Conservation (phyloP, 192 early-diverging fungal genomes). For the Rhizophagus clarus region DNA sequence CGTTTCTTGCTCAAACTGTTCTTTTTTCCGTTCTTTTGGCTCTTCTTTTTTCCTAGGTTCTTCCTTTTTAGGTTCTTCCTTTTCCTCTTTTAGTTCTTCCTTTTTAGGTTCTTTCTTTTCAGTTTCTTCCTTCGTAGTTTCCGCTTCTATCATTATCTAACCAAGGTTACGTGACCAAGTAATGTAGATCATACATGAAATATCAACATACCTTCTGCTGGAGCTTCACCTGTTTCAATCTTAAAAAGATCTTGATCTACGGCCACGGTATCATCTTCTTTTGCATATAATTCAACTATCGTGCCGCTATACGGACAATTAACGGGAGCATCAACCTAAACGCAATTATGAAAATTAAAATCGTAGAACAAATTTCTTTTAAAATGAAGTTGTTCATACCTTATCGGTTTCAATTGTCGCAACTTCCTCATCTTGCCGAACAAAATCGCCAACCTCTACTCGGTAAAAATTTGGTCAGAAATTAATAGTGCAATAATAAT, state of each 20-base stretch:
- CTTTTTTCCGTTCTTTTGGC: background rate
- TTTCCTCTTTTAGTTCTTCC: constrained; percentile 42
- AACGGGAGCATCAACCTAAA: constrained; percentile 91
- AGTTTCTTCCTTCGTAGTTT: constrained; percentile 42
- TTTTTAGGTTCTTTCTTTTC: constrained; percentile 44
- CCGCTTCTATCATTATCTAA: constrained; percentile 21
- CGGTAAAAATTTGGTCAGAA: background rate
- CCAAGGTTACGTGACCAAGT: background rate
- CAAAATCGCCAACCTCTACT: constrained; percentile 92
- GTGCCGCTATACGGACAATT: constrained; percentile 93
- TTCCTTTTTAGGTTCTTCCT: constrained; percentile 44
- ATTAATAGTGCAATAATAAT: no score
- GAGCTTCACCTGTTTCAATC: constrained; percentile 76
- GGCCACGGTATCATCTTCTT: constrained; percentile 87
- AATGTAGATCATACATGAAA: background rate
- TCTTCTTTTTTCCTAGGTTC: constrained; percentile 14
- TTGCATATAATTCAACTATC: constrained; percentile 79
- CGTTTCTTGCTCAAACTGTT: background rate
- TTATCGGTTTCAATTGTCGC: constrained; percentile 99
- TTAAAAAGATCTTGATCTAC: constrained; percentile 94
- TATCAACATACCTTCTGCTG: constrained; percentile 53
- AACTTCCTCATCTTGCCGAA: constrained; percentile 92
- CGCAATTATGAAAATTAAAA: background rate
- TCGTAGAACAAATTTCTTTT: background rate
- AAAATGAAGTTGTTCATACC: constrained; percentile 44